These are phyloP conservation scores for Collybia sp. DNA, from an alignment of 768 basidiomycete species.

Conservation along the genomic window DNA sequence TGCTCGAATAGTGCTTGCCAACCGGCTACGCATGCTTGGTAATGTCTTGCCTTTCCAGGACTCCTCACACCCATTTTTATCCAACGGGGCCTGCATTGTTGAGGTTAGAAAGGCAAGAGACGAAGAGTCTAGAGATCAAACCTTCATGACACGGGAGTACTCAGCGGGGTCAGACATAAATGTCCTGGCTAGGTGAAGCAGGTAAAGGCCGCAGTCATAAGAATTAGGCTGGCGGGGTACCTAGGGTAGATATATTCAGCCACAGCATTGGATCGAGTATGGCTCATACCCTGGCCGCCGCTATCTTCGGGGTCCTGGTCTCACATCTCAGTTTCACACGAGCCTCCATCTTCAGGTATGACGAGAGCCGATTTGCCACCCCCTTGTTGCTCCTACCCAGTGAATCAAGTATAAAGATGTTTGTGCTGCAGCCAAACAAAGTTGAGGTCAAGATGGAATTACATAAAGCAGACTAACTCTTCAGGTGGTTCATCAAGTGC, in stretches of 20 bases:
- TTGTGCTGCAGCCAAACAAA: conserved; percentile 43
- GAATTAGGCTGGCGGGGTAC: conserved; percentile 87
- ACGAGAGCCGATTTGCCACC: conserved; percentile 52
- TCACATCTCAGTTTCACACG: conserved; percentile 55
- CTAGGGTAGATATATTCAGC: conserved; percentile 29
- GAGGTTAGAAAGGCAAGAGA: no score
- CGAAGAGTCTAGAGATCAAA: no score
- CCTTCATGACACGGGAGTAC: no score
- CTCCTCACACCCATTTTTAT: no score
- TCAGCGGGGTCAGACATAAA: no score
- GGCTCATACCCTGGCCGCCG: conserved; percentile 53
- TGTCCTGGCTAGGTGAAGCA: conserved; percentile 79
- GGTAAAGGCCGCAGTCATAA: conserved; percentile 90
- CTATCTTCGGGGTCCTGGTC: conserved; percentile 30
- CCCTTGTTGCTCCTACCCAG: conserved; percentile 68
- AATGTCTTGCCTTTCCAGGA: no score
- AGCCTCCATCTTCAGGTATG: conserved; percentile 78
- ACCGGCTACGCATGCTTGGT: no score
- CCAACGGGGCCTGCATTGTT: no score
- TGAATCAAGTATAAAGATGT: conserved; percentile 89
- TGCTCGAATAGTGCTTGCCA: no score
- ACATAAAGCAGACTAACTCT: no score
- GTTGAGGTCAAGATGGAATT: no score
- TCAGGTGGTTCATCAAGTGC: no score
- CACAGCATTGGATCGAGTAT: not conserved